Conservation (phyloP, 2,329 filamentous ascomycete species). For the Thelonectria blattea region DNA sequence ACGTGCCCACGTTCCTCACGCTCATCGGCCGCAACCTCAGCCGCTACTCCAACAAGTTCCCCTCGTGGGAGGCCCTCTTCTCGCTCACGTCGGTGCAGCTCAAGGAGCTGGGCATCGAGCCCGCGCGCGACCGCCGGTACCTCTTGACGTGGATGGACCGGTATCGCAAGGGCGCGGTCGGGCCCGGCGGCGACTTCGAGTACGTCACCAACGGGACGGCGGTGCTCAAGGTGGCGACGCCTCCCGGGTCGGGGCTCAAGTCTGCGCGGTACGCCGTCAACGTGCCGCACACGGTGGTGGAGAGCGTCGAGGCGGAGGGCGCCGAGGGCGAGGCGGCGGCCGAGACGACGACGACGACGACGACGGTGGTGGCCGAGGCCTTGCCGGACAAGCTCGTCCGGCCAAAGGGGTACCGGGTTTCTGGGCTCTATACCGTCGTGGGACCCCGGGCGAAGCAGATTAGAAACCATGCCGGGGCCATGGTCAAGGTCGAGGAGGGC, state of each 20-base stretch:
- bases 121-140: slow-evolving; percentile 80
- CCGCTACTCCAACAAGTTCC: slow-evolving; percentile 84
- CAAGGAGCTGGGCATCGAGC: slow-evolving; percentile 84
- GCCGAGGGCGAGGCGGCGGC: slow-evolving; percentile 39
- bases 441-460: slow-evolving; percentile 77
- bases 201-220: slow-evolving; percentile 67
- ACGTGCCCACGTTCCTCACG: slow-evolving; percentile 83
- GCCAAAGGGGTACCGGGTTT: slow-evolving; percentile 64
- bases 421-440: slow-evolving; percentile 70
- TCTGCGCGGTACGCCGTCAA: slow-evolving; percentile 61
- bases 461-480: slow-evolving; percentile 68
- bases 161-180: slow-evolving; percentile 78
- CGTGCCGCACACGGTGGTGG: slow-evolving; percentile 50
- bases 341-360: slow-evolving; percentile 15
- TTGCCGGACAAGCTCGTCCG: slow-evolving; percentile 32
- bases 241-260: slow-evolving; percentile 44
- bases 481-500: slow-evolving; percentile 77
- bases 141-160: slow-evolving; percentile 86
- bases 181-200: slow-evolving; percentile 81
- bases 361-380: too few species aligned
- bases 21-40: slow-evolving; percentile 88
- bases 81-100: slow-evolving; percentile 78
- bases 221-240: slow-evolving; percentile 55
- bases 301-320: background rate
- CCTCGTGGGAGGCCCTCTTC: slow-evolving; percentile 91